Evolutionary conservation across 768 basidiomycete genomes (phyloP).

Genomic region (Lactifluus hygrophoroides): DNA sequence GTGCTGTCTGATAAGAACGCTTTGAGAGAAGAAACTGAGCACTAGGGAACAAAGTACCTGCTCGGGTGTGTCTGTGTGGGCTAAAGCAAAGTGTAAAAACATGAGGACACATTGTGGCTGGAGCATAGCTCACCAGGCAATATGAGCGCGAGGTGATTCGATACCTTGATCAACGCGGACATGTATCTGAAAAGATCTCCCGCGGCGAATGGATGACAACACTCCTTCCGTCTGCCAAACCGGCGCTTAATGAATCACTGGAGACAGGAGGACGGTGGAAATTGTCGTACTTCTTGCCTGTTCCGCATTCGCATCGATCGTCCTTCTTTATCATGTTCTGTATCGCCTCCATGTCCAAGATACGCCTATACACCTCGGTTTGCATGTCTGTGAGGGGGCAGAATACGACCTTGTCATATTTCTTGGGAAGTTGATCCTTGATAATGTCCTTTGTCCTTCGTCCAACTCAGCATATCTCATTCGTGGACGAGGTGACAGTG

Average conservation of each 20-base stretch:
- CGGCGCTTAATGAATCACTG: constrained; percentile 23
- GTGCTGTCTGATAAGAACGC: constrained; percentile 29
- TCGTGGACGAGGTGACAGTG: background rate
- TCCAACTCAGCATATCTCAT: background rate
- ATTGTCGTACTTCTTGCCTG: constrained; percentile 39
- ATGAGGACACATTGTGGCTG: background rate
- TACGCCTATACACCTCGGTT: constrained; percentile 60
- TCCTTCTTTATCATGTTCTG: constrained; percentile 67
- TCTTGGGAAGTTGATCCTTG: constrained; percentile 72
- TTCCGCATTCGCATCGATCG: constrained; percentile 66
- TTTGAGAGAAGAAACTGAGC: background rate
- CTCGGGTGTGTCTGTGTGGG: constrained; percentile 56
- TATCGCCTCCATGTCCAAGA: constrained; percentile 56
- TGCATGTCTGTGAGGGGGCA: constrained; percentile 77
- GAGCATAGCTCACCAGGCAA: constrained; percentile 51
- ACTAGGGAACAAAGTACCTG: constrained; percentile 37
- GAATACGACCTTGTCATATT: constrained; percentile 87
- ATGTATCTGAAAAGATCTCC: constrained; percentile 66
- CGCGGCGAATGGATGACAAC: constrained; percentile 39
- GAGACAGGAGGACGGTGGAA: background rate
- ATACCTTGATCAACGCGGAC: constrained; percentile 75
- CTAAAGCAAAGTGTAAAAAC: constrained; percentile 30
- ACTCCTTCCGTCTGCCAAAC: constrained; percentile 46
- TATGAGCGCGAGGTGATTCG: constrained; percentile 83
- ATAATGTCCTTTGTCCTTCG: constrained; percentile 72